Base-by-base conservation (phyloP, 2,329 filamentous ascomycete genomes). In the Huntiella omanensis region DNA sequence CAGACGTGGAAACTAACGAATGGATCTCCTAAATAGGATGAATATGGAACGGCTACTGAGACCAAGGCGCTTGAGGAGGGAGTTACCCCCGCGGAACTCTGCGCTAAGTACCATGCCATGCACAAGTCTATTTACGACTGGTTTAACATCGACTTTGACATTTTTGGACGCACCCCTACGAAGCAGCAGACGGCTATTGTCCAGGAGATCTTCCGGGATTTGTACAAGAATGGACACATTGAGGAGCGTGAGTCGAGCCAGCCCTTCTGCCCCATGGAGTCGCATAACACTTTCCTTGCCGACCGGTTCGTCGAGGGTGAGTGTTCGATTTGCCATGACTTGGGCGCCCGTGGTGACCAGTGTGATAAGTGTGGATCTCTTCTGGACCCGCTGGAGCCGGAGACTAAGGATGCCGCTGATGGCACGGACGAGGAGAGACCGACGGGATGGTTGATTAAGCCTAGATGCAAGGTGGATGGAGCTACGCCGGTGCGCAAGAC, bases 31-130 rank as follows among this genome's bases (percentile, higher is more conserved):
- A 44, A 28, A 15, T 51, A 56, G 44, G 88, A 95, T 65, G 84
- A 96, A 64, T 96, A 95, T 62, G 88, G 88, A 49, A 96, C 88
- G 10, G 87, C 88, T 16, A 94, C 87, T 32, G 88, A 95, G 64
- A 94, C 88, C 19, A 94, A 93, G 66, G 88, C 88, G 4, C 75
- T 95, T 36, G 85, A 93, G 60, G 85, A 91, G 60, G 80, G 80
- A 11, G 69, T 86, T 52, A 85, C 80, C 10, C 86, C 88, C 16
- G 71, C 82, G 56, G 73, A 87, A 58, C 75, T 96, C 10, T 95
- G 88, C 67, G 76, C 83, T 63, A 92, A 95, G 66, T 95, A 92
- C 68, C 83, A 92, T 65, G 77, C 76, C 56, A 77, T 93, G 49
- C 88, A 95, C 64, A 77, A 85, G 56, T 83, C 82, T 42, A 81